A percentile compares a stretch with the other conserved stretches of the same genome.
These are phyloP conservation scores for Anthostomella pinea DNA, from an alignment of 2,329 filamentous ascomycete genomes.

Conservation along the genomic window DNA sequence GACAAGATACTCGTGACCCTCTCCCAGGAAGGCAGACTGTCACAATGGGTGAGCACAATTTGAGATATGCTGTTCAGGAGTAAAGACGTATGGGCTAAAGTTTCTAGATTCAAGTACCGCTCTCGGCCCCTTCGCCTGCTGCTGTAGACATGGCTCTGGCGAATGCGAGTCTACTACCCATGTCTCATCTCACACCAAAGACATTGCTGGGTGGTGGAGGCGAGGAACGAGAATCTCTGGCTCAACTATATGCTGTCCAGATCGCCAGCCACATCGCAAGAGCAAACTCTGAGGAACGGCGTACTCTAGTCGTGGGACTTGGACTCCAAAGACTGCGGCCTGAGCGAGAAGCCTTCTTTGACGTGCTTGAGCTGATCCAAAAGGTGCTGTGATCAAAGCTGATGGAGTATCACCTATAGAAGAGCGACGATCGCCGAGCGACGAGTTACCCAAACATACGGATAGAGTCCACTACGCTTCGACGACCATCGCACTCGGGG, in stretches of 20 bases:
- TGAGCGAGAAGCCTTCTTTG: slow-evolving; percentile 59
- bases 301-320: slow-evolving; percentile 61
- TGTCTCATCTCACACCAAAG: slow-evolving; percentile 78
- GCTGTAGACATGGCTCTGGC: slow-evolving; percentile 59
- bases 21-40: slow-evolving; percentile 78
- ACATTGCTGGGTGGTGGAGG: slow-evolving; percentile 83
- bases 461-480: slow-evolving; percentile 10
- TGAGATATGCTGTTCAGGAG: too few relatives aligned
- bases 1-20: slow-evolving; percentile 92
- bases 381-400: slow-evolving; percentile 50
- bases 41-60: slow-evolving; percentile 78
- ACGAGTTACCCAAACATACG: too few relatives aligned
- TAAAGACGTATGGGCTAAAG: too few relatives aligned
- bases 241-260: slow-evolving; percentile 85
- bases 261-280: slow-evolving; percentile 77
- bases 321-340: slow-evolving; percentile 52
- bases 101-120: slow-evolving; percentile 70
- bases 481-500: slow-evolving; percentile 26
- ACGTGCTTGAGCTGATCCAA: slow-evolving; percentile 61
- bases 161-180: slow-evolving; percentile 59
- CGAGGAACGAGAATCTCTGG: slow-evolving; percentile 74
- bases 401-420: too few relatives aligned
- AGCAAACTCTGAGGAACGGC: slow-evolving; percentile 62
- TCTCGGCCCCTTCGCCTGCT: slow-evolving; percentile 65
- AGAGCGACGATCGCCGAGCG: background rate